Base-by-base conservation (phyloP, 768 basidiomycete species). In the Boletus reticuloceps region DNA sequence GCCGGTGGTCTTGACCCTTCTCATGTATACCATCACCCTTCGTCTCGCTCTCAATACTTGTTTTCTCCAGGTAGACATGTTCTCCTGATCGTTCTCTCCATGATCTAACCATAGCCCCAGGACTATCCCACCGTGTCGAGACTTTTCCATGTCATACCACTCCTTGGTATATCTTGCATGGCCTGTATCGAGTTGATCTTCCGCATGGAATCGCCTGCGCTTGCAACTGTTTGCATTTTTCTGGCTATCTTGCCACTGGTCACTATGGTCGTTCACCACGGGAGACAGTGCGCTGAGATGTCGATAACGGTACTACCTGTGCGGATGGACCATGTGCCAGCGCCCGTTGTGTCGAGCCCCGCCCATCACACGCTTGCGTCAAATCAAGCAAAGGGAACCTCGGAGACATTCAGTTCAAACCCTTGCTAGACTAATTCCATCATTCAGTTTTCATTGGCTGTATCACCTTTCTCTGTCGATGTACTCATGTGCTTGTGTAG, bases 81-180 rank as follows among this genome's bases (percentile, higher is more conserved):
- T 34, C 11, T 34, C 13, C 32, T 34, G 32, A 2, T 11, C 5
- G 11, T 11, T 13, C 32, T 13, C 11, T 34, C 13, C 13, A 13
- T 1, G 32, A 12, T 11, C 2, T 13, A 34, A 34, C 32, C 32
- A 34, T 13, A 34, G 11, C 13, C 10, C 32, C 2, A 34, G 32
- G 32, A 34, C 2, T 17, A 45, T 49, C 49, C 50, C 17, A 48
- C 46, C 0, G 3, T 61, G 14, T 56, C 56, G 11, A 59, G 25
- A 39, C 22, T 59, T 19, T 49, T 68, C 5, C 59, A 69, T 44
- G 45, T 20, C 3, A 22, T 69, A 14, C 68, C 68, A 20, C 51
- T 56, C 3, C 27, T 65, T 3, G 60, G 58, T 17, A 56, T 45
- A 34, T 59, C 44, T 5, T 53, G 50, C 9, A 51, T 64, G 32